Evolutionary conservation across 2,329 filamentous ascomycete genomes (phyloP).

Genomic region (Cryphonectria parasitica): DNA sequence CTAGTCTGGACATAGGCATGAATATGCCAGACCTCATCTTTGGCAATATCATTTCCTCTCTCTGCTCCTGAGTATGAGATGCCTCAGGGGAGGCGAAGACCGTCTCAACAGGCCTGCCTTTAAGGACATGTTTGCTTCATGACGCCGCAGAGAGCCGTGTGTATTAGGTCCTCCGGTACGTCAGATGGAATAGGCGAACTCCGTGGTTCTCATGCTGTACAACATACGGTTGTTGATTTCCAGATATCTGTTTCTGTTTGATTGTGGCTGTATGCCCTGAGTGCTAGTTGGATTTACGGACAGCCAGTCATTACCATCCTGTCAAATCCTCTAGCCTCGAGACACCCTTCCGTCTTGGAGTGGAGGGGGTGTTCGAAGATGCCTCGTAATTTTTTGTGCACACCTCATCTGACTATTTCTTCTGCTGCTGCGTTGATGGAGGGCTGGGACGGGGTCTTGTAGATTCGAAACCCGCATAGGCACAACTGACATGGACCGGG

Average conservation of each 20-base stretch:
- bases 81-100: not conserved
- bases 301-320: slow-evolving; percentile 19
- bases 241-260: slow-evolving; percentile 23
- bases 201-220: slow-evolving; percentile 13
- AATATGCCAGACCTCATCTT: slow-evolving; percentile 10
- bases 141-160: slow-evolving; percentile 18
- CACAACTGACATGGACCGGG: not conserved
- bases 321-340: slow-evolving; percentile 11
- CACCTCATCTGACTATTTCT: not conserved
- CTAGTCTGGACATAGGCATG: slow-evolving; percentile 11
- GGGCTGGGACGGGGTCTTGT: not conserved
- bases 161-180: not conserved
- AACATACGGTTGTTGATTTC: not conserved
- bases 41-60: slow-evolving; percentile 12
- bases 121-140: slow-evolving; percentile 14
- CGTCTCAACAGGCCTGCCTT: not conserved
- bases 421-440: not conserved
- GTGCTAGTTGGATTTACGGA: slow-evolving; percentile 15
- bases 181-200: not conserved
- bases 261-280: slow-evolving; percentile 24
- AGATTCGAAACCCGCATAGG: no score
- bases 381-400: not conserved
- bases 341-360: slow-evolving; percentile 19
- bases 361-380: slow-evolving; percentile 9
- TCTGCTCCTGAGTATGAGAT: not conserved